Percentiles rank a stretch among this genome's conserved stretches.
phyloP scores from a whole-genome alignment of 2,329 filamentous ascomycete genomes.

The Stemphylium lycopersici region DNA sequence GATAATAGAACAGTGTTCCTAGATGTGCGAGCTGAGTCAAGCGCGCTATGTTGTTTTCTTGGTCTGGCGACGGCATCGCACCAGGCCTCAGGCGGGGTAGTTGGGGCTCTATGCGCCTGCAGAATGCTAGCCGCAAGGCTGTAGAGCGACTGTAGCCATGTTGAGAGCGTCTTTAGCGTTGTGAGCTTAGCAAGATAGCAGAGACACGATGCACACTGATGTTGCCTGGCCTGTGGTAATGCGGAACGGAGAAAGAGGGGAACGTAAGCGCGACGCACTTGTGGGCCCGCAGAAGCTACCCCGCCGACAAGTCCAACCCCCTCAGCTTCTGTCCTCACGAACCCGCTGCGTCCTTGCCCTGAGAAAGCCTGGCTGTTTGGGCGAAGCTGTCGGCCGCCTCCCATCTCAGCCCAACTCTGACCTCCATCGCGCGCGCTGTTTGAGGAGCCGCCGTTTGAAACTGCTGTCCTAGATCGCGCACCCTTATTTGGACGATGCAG shows the following conservation, averaged over 20 bases:
- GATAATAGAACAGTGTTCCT: not conserved
- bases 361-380: too few relatives aligned
- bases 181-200: not conserved
- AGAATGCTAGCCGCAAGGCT: constrained; percentile 1
- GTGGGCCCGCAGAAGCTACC: too few relatives aligned
- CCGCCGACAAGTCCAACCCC: too few relatives aligned
- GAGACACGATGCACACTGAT: not conserved
- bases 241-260: not conserved
- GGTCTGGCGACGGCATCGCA: not conserved
- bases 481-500: too few relatives aligned
- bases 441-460: too few relatives aligned
- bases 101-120: constrained; percentile 1
- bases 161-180: not conserved
- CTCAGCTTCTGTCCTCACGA: too few relatives aligned
- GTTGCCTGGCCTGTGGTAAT: not conserved
- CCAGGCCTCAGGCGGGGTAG: constrained; percentile 1
- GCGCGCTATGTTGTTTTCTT: not conserved
- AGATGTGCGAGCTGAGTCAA: not conserved
- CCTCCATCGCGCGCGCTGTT: too few relatives aligned
- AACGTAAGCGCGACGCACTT: too few relatives aligned
- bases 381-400: too few relatives aligned
- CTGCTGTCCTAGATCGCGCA: too few relatives aligned
- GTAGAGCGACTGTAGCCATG: not conserved
- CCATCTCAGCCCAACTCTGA: too few relatives aligned
- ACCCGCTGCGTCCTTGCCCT: too few relatives aligned